phyloP scores from a whole-genome alignment of 805 yeast genomes.

The Nakazawaea ambrosiae region DNA sequence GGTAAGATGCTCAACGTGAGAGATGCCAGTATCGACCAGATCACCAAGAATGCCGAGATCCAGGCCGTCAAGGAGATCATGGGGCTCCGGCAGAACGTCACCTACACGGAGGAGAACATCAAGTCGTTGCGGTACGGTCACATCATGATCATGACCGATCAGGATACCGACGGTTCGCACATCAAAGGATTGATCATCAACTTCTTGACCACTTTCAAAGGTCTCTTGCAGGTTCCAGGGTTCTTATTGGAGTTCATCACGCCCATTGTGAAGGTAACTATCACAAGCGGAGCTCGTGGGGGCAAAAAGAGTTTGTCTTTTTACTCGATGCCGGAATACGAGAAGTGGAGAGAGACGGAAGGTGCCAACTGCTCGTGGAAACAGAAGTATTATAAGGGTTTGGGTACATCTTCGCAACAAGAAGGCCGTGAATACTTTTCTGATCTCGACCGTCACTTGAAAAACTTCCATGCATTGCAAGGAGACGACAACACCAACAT shows the following conservation, averaged over 20 bases:
- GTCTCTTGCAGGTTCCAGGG: slow-evolving; percentile 83
- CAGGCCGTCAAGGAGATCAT: slow-evolving; percentile 92
- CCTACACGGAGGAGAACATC: slow-evolving; percentile 54
- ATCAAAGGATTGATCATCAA: slow-evolving; percentile 93
- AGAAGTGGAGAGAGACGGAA: slow-evolving; percentile 82
- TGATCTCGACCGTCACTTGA: slow-evolving; percentile 78
- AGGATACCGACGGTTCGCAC: slow-evolving; percentile 98
- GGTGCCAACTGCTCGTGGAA: slow-evolving; percentile 74
- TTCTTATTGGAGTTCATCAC: slow-evolving; percentile 91
- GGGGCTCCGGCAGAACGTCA: slow-evolving; percentile 90
- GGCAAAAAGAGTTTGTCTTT: slow-evolving; percentile 57
- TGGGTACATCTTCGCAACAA: slow-evolving; percentile 84
- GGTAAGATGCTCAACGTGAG: slow-evolving; percentile 94
- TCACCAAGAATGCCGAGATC: slow-evolving; percentile 87
- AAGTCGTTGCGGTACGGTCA: slow-evolving; percentile 87
- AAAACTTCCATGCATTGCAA: slow-evolving; percentile 74
- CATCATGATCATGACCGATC: slow-evolving; percentile 99
- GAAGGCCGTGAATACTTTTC: slow-evolving; percentile 89
- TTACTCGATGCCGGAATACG: slow-evolving; percentile 94
- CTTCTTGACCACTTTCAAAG: slow-evolving; percentile 89
- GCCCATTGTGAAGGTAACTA: slow-evolving; percentile 88
- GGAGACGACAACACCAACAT: slow-evolving; percentile 71
- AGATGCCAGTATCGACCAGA: slow-evolving; percentile 95
- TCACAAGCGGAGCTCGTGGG: slow-evolving; percentile 62
- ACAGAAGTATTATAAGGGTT: slow-evolving; percentile 95